phyloP scores from a whole-genome alignment of 2,329 filamentous ascomycete species.

The Penicillium sp. region DNA sequence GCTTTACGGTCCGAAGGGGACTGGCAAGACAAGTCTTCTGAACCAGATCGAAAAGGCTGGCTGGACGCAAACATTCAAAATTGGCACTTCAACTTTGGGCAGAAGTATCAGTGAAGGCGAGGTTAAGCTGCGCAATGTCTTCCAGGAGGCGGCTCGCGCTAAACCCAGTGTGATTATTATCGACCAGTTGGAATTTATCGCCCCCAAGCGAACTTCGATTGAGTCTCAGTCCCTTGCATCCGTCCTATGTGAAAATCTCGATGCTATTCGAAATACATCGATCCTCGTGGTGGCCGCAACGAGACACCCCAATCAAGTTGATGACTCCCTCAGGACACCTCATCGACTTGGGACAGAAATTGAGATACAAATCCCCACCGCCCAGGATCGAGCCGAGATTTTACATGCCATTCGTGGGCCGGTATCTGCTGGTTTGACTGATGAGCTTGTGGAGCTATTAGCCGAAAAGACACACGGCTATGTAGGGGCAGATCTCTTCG shows the following conservation, averaged over 20 bases:
- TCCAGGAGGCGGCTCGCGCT: slow-evolving; percentile 65
- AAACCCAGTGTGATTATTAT: slow-evolving; percentile 78
- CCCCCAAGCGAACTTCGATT: slow-evolving; percentile 58
- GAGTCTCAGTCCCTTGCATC: slow-evolving; percentile 38
- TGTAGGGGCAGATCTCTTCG: slow-evolving; percentile 73
- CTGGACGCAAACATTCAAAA: slow-evolving; percentile 67
- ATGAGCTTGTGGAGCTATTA: slow-evolving; percentile 58
- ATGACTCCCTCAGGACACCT: slow-evolving; percentile 63
- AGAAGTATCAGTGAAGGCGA: slow-evolving; percentile 45
- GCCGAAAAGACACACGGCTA: slow-evolving; percentile 82
- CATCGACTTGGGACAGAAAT: slow-evolving; percentile 67
- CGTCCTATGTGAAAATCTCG: slow-evolving; percentile 43
- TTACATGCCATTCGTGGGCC: slow-evolving; percentile 57
- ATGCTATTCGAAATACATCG: slow-evolving; percentile 46
- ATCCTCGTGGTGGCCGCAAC: slow-evolving; percentile 76
- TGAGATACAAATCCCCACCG: slow-evolving; percentile 74
- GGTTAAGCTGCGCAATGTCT: slow-evolving; percentile 62
- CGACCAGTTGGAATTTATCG: slow-evolving; percentile 71
- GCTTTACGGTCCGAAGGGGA: slow-evolving; percentile 78
- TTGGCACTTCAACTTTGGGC: slow-evolving; percentile 35
- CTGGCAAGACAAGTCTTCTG: slow-evolving; percentile 77
- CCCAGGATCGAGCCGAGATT: slow-evolving; percentile 69
- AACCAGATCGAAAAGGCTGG: slow-evolving; percentile 63
- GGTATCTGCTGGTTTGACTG: slow-evolving; percentile 50
- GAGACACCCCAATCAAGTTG: slow-evolving; percentile 69